Conservation (phyloP, 805 yeast genomes). For the Maudiozyma barnettii region DNA sequence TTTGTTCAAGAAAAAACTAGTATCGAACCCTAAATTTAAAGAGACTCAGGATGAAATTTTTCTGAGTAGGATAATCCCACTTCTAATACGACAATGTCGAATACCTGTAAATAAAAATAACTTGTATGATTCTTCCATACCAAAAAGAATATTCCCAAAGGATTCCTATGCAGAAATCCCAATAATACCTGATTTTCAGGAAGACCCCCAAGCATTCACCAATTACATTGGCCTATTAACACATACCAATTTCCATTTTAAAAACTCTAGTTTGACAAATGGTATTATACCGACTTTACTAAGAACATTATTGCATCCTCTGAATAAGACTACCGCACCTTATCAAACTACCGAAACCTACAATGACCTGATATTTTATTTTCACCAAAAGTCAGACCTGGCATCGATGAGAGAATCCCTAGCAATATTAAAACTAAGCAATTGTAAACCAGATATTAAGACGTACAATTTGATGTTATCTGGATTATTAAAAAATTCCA, state of each 20-base stretch:
- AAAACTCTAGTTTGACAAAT: constrained; percentile 30
- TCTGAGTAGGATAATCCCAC: constrained; percentile 17
- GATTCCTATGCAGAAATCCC: constrained; percentile 30
- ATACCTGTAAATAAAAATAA: constrained; percentile 6
- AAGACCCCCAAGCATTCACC: constrained; percentile 9
- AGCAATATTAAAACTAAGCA: constrained; percentile 33
- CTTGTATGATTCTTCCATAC: neutral
- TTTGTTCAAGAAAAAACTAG: neutral
- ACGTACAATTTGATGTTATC: constrained; percentile 34
- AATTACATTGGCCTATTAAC: constrained; percentile 27
- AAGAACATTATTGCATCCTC: constrained; percentile 32
- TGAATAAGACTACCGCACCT: constrained; percentile 27
- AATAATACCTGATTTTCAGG: constrained; percentile 26
- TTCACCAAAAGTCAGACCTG: constrained; percentile 31
- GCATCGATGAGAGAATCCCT: constrained; percentile 34
- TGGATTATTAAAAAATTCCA: constrained; percentile 22
- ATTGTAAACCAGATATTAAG: constrained; percentile 27
- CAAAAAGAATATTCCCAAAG: constrained; percentile 6
- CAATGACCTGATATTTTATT: constrained; percentile 34
- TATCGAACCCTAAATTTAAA: neutral
- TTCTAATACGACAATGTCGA: constrained; percentile 16
- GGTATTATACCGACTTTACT: constrained; percentile 33
- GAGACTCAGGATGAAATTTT: constrained; percentile 6
- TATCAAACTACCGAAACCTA: constrained; percentile 27
- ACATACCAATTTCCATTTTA: constrained; percentile 30